A percentile compares a stretch with the other conserved stretches of the same genome.
Conservation (phyloP, 2,329 filamentous ascomycete species). For the Botrytis porri region DNA sequence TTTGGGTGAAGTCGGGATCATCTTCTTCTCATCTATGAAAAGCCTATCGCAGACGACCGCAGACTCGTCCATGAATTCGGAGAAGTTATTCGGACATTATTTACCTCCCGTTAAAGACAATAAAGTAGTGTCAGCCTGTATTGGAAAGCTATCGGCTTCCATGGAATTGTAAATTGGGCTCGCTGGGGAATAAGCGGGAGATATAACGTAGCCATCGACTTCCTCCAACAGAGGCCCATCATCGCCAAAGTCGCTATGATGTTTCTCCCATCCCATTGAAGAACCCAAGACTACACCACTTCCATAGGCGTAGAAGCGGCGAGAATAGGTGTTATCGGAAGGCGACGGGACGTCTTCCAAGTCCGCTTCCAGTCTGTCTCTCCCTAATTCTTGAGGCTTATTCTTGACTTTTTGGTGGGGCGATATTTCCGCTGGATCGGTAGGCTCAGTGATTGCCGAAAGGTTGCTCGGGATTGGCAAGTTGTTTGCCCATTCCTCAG, state of each 20-base stretch:
- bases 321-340: too few species aligned
- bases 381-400: neutral
- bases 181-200: neutral
- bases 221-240: too few species aligned
- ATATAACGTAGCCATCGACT: too few species aligned
- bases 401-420: neutral
- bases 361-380: neutral
- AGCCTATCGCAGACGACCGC: neutral
- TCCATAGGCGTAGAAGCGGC: too few species aligned
- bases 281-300: neutral
- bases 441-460: neutral
- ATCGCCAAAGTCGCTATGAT: too few species aligned
- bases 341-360: neutral
- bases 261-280: too few species aligned
- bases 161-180: neutral
- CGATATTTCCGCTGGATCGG: neutral
- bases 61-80: neutral
- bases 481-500: conserved; percentile 7
- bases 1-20: neutral
- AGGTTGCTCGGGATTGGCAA: neutral
- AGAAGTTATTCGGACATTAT: neutral
- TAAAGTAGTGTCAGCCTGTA: neutral
- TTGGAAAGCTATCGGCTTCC: neutral
- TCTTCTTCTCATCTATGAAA: neutral
- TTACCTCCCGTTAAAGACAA: neutral